Evolutionary conservation across 805 yeast genomes (phyloP).

Genomic region (Crinitomyces ghanaensis): DNA sequence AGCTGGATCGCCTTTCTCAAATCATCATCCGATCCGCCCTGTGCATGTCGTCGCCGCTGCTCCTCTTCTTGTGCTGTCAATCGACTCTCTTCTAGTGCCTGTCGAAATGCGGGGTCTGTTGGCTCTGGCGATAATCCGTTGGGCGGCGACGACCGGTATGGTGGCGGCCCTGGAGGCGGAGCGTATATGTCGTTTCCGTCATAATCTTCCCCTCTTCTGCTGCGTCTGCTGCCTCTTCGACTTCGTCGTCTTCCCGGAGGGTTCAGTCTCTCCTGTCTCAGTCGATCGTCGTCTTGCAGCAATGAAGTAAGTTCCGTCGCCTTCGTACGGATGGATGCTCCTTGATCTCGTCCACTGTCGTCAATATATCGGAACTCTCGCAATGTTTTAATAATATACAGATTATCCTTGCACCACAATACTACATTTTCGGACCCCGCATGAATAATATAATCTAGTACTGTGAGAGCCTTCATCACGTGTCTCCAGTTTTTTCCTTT

Average conservation of each 20-base stretch:
- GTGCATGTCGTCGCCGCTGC: conserved; percentile 30
- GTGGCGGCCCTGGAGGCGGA: conserved; percentile 5
- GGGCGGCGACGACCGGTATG: conserved; percentile 6
- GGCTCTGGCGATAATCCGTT: neutral
- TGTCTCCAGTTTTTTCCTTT: conserved; percentile 98
- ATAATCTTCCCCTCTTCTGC: conserved; percentile 14
- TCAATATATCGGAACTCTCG: conserved; percentile 81
- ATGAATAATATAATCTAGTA: conserved; percentile 78
- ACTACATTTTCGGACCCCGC: conserved; percentile 84
- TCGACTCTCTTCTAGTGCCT: conserved; percentile 70
- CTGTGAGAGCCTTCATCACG: conserved; percentile 79
- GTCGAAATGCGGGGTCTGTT: conserved; percentile 41
- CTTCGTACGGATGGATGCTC: conserved; percentile 76
- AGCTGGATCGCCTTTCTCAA: conserved; percentile 58
- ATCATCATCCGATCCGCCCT: conserved; percentile 45
- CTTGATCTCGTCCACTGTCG: conserved; percentile 72
- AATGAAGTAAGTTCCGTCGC: conserved; percentile 81
- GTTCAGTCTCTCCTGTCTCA: conserved; percentile 53
- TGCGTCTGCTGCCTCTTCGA: conserved; percentile 9
- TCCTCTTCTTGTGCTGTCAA: conserved; percentile 79
- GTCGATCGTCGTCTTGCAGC: conserved; percentile 69
- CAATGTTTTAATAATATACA: conserved; percentile 78
- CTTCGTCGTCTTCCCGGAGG: conserved; percentile 18
- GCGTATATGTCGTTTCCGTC: conserved; percentile 3
- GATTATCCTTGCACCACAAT: conserved; percentile 80